phyloP scores from a whole-genome alignment of 495 filamentous ascomycete genomes.

The Neurospora africana region DNA sequence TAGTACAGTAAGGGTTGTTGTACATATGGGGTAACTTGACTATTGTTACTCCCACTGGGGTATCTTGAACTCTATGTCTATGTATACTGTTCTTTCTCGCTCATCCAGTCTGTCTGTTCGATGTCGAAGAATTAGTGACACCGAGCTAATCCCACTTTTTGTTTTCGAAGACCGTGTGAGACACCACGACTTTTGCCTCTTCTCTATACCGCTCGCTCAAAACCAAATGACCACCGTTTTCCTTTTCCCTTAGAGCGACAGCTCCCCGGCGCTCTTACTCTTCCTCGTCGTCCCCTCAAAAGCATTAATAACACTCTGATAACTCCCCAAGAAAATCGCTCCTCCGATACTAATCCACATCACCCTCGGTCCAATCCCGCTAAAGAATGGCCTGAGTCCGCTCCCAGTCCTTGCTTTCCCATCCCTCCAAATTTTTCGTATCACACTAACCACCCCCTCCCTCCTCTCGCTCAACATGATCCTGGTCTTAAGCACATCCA shows the following conservation, averaged over 20 bases:
- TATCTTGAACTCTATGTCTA: constrained; percentile 1
- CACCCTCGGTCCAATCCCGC: constrained; percentile 77
- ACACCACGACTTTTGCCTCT: not conserved
- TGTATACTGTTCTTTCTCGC: not conserved
- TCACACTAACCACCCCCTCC: constrained; percentile 46
- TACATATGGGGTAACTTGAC: not conserved
- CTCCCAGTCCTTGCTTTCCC: constrained; percentile 13
- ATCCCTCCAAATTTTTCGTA: constrained; percentile 56
- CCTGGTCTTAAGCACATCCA: constrained; percentile 94
- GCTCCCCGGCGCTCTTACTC: not conserved
- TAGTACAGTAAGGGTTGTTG: not conserved
- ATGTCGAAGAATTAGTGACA: not conserved
- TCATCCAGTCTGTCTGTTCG: not conserved
- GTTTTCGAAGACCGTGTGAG: not conserved
- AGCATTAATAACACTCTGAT: constrained; percentile 78
- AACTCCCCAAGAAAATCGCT: constrained; percentile 90
- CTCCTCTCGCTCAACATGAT: constrained; percentile 73
- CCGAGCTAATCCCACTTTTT: not conserved
- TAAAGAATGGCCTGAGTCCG: constrained; percentile 71
- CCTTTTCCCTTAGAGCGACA: not conserved
- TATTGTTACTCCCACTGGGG: not conserved
- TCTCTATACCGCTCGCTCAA: not conserved
- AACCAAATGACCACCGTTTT: not conserved
- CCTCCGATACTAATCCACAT: constrained; percentile 93
- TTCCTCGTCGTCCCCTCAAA: constrained; percentile 32